A percentile compares a stretch with the other conserved stretches of the same genome.
Conservation (phyloP, 2,329 filamentous ascomycete species). For the Colletotrichum cuscutae region DNA sequence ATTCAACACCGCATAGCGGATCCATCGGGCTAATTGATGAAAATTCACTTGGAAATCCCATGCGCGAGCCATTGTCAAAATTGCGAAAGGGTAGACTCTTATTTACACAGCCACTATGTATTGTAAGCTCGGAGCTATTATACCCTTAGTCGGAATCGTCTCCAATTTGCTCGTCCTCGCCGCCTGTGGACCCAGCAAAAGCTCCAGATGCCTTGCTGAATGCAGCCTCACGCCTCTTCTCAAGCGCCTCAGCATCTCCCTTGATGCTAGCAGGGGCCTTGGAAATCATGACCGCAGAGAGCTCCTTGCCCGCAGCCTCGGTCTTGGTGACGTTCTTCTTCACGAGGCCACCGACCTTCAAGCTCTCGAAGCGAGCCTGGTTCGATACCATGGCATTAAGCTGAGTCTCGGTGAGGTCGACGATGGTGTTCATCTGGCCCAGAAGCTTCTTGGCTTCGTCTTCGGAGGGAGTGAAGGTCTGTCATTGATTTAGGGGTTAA, state of each 20-base stretch:
- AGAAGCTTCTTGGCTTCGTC: slow-evolving; percentile 25
- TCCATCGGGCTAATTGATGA: neutral
- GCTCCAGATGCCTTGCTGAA: slow-evolving; percentile 19
- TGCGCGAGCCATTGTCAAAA: no score
- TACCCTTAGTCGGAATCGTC: slow-evolving; percentile 20
- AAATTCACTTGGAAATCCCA: neutral
- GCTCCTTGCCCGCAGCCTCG: slow-evolving; percentile 21
- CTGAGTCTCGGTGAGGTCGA: slow-evolving; percentile 20
- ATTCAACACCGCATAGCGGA: neutral
- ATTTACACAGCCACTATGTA: neutral
- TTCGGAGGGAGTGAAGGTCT: slow-evolving; percentile 11
- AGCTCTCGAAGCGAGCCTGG: slow-evolving; percentile 12
- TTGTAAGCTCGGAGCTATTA: neutral
- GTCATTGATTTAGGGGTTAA: neutral
- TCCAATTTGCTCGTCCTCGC: slow-evolving; percentile 24
- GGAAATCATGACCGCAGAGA: slow-evolving; percentile 12
- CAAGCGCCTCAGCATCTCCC: slow-evolving; percentile 10
- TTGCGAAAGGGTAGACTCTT: neutral
- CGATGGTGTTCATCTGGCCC: slow-evolving; percentile 16
- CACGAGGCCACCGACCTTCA: slow-evolving; percentile 22
- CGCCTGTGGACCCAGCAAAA: slow-evolving; percentile 13
- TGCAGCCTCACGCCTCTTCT: slow-evolving; percentile 21
- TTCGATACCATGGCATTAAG: slow-evolving; percentile 21
- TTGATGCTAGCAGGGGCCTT: slow-evolving; percentile 15
- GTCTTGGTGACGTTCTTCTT: slow-evolving; percentile 31